A percentile compares a stretch with the other conserved stretches of the same genome.
These are phyloP conservation scores for Diplodia mutila DNA, from an alignment of 2,329 filamentous ascomycete species.

Conservation along the genomic window DNA sequence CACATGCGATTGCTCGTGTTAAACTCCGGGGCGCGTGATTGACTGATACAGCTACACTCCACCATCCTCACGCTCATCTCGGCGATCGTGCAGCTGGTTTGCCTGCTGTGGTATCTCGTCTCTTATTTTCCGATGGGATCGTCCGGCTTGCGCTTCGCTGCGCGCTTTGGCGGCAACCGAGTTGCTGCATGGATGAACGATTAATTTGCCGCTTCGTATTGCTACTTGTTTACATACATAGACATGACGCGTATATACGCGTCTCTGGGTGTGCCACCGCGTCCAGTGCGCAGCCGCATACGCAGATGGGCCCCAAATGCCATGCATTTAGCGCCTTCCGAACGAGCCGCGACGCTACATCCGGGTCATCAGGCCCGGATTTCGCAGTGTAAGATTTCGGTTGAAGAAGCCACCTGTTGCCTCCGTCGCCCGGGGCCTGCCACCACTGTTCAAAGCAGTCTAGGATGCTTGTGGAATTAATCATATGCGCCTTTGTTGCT, in stretches of 20 bases:
- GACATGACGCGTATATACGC: constrained; percentile 22
- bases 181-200: constrained; percentile 87
- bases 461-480: constrained; percentile 11
- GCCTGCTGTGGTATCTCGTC: constrained; percentile 88
- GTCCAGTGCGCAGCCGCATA: constrained; percentile 9
- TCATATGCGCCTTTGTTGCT: constrained; percentile 22
- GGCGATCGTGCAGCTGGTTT: constrained; percentile 79
- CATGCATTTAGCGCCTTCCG: constrained; percentile 24
- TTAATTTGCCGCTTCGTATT: constrained; percentile 42
- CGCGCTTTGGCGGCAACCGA: constrained; percentile 80
- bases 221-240: constrained; percentile 17
- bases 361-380: constrained; percentile 18
- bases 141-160: constrained; percentile 81
- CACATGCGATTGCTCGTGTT: constrained; percentile 39
- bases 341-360: constrained; percentile 14
- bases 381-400: constrained; percentile 12
- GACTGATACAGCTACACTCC: constrained; percentile 69
- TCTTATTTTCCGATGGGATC: constrained; percentile 99
- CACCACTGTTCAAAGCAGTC: not conserved
- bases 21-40: constrained; percentile 43
- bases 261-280: constrained; percentile 16
- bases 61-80: constrained; percentile 84
- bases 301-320: constrained; percentile 1
- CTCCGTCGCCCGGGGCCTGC: constrained; percentile 1
- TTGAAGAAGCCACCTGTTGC: constrained; percentile 12